Percentiles rank a stretch among this genome's conserved stretches.
phyloP scores from a whole-genome alignment of 306 rosid species.

The Quercus variabilis region DNA sequence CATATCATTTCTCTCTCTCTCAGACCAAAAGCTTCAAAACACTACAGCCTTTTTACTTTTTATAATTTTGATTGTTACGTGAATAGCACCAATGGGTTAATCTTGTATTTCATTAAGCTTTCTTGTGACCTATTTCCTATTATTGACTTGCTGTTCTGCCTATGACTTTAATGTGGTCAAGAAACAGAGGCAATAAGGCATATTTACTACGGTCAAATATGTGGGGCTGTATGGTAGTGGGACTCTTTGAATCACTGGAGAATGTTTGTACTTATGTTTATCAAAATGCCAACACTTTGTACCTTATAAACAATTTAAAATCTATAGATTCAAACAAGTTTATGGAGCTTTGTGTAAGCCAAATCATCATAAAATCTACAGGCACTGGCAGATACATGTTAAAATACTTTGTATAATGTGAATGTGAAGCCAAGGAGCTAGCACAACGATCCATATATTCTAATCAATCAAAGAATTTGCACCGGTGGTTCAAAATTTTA shows the following conservation, averaged over 20 bases:
- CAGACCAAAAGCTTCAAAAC: not conserved
- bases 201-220: constrained; percentile 18
- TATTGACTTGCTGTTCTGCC: not conserved
- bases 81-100: not conserved
- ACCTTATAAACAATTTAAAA: constrained; percentile 14
- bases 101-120: not conserved
- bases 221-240: constrained; percentile 27
- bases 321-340: not conserved
- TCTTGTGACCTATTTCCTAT: not conserved
- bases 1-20: not conserved
- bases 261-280: constrained; percentile 36
- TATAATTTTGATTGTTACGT: not conserved
- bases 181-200: not conserved
- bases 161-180: not conserved
- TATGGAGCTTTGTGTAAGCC: constrained; percentile 17
- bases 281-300: constrained; percentile 24
- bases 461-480: not conserved
- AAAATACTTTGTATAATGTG: not conserved
- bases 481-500: not conserved
- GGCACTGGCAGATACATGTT: not conserved
- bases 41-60: constrained; percentile 16
- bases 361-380: not conserved
- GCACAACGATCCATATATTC: not conserved
- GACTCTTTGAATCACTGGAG: constrained; percentile 27
- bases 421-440: not conserved